Percentiles rank a stretch among this genome's conserved stretches.
Conservation (phyloP, 371 early-diverging fungal genomes). For the Lichtheimia ramosa region DNA sequence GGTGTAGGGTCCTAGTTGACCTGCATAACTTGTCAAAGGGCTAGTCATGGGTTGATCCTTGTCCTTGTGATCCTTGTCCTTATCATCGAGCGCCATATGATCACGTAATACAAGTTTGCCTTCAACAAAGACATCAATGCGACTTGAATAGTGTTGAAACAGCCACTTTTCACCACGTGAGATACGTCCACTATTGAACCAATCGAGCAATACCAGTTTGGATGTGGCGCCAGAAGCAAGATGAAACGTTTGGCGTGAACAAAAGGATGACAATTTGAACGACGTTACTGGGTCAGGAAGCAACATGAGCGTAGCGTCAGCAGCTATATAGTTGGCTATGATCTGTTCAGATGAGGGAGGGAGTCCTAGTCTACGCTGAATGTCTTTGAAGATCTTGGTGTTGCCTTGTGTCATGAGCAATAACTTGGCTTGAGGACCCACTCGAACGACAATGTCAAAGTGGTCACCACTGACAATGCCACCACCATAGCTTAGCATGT, state of each 20-base stretch:
- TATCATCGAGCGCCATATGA: conserved; percentile 59
- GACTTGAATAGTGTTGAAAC: conserved; percentile 65
- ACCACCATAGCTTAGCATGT: conserved; percentile 76
- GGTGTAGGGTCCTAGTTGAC: conserved; percentile 32
- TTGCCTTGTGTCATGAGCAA: conserved; percentile 76
- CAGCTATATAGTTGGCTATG: conserved; percentile 34
- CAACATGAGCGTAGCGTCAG: conserved; percentile 47
- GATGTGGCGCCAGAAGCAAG: conserved; percentile 39
- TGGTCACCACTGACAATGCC: conserved; percentile 76
- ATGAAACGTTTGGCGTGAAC: conserved; percentile 59
- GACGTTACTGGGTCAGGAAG: conserved; percentile 82
- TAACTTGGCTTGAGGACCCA: conserved; percentile 51
- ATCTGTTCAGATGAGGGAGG: conserved; percentile 42
- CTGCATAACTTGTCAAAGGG: conserved; percentile 33
- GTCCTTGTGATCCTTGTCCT: conserved; percentile 14
- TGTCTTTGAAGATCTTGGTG: conserved; percentile 71
- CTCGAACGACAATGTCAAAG: conserved; percentile 48
- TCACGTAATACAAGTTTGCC: conserved; percentile 54
- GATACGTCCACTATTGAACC: conserved; percentile 79
- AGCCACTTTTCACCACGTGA: conserved; percentile 75
- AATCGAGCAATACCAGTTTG: conserved; percentile 71
- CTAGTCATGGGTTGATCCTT: not conserved
- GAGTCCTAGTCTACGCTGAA: conserved; percentile 6
- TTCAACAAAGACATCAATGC: conserved; percentile 55
- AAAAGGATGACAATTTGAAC: conserved; percentile 62